These are phyloP conservation scores for Annulohypoxylon stygium DNA, from an alignment of 495 filamentous ascomycete species.

Conservation along the genomic window DNA sequence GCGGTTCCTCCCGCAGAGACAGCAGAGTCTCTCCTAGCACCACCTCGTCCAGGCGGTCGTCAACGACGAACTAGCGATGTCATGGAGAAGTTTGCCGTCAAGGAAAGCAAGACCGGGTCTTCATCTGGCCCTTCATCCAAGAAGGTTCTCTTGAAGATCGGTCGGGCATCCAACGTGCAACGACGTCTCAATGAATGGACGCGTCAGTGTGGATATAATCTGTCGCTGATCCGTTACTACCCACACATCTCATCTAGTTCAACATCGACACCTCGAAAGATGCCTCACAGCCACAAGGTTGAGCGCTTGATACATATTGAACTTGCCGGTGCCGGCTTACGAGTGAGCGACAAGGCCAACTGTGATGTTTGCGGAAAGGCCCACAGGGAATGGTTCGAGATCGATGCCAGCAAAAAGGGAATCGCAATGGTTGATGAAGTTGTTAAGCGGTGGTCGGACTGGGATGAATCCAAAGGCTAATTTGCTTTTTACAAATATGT, in stretches of 20 bases:
- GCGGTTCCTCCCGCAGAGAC: constrained; percentile 67
- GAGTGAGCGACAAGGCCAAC: constrained; percentile 64
- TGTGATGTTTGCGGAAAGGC: constrained; percentile 87
- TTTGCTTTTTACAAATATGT: background rate
- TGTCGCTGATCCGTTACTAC: constrained; percentile 91
- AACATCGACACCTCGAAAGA: constrained; percentile 68
- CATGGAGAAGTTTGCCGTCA: constrained; percentile 66
- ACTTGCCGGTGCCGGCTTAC: constrained; percentile 75
- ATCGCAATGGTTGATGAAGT: constrained; percentile 84
- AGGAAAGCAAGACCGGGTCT: constrained; percentile 44
- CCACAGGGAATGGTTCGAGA: constrained; percentile 97
- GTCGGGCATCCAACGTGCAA: constrained; percentile 90
- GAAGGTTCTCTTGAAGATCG: constrained; percentile 89
- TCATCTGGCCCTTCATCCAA: constrained; percentile 42
- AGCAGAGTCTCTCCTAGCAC: constrained; percentile 69
- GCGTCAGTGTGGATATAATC: constrained; percentile 88
- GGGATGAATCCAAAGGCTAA: constrained; percentile 65
- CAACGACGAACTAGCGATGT: constrained; percentile 75
- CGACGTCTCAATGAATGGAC: constrained; percentile 92
- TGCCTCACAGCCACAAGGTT: constrained; percentile 88
- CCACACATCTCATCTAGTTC: constrained; percentile 76
- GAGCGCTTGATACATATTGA: constrained; percentile 94
- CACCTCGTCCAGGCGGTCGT: constrained; percentile 59
- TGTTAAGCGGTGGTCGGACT: constrained; percentile 86
- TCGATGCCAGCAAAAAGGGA: constrained; percentile 78